Base-by-base conservation (phyloP, 2,329 filamentous ascomycete species). In the Penicillium glabrum region DNA sequence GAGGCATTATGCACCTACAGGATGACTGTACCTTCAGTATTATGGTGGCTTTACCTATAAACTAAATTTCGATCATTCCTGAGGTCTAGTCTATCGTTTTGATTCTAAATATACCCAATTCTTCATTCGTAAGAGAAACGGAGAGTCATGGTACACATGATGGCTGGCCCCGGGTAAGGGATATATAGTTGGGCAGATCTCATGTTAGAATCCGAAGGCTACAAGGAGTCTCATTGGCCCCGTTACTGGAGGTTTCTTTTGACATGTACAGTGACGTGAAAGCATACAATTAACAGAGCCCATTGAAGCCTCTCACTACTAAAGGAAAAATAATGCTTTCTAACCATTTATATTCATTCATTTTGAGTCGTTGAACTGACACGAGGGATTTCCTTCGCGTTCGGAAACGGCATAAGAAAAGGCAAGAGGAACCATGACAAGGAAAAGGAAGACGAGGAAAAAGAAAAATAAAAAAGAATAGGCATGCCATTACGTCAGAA, bases 401-500 rank as follows among this genome's bases (percentile, higher is more conserved):
- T 51, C 46, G 55, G 51, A 59, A 63, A 63, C 54, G 59, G 61
- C 61, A 60, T 62, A 54, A 59, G 57, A 57, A 62, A 61, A 39
- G 58, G 51, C 51, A 55, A 57, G 39, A 56, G 27, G 41, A 59
- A 58, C 53, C 57, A 56, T 55, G 57, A 59, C 51, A 63, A 24
- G 37, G 23, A 41, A 62, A 68, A 63, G 45, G 54, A 57, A 58
- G 33, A 61, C 53, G 56, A 63, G 53, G 51, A 53, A 41, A 37
- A 43, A 35, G 57, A 60, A 51, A 54, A 60, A 56, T 47, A 57
- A 59, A 61, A 55, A 62, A 50, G 64, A 64, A 63, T 62, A 59
- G 54, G 52, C 64, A 70, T 72, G 66, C 69, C 69, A 71, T 72
- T 70, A 69, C 54, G 67, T 64, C 61, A 68, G 60, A 68, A 51